phyloP scores from a whole-genome alignment of 768 basidiomycete species.

The Lactifluus hygrophoroides region DNA sequence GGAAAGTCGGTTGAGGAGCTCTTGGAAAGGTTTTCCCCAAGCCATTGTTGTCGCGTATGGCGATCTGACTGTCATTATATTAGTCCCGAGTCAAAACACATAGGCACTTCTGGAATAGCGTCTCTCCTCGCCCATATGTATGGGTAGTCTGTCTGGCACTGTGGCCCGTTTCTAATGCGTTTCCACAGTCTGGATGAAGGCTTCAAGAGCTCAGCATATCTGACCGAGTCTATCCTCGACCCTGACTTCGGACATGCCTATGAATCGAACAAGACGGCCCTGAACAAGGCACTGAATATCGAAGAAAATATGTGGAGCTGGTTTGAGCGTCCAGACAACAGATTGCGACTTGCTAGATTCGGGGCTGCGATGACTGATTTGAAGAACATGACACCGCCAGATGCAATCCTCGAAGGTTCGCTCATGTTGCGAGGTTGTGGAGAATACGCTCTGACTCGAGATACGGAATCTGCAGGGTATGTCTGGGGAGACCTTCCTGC shows the following conservation, averaged over 20 bases:
- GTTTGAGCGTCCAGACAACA: too few relatives aligned
- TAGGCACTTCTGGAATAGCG: too few relatives aligned
- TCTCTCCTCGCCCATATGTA: background rate
- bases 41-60: background rate
- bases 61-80: background rate
- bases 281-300: too few relatives aligned
- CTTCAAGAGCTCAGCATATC: too few relatives aligned
- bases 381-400: background rate
- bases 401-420: slow-evolving; percentile 1
- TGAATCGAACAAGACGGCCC: too few relatives aligned
- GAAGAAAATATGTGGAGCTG: too few relatives aligned
- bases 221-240: too few relatives aligned
- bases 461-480: background rate
- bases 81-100: slow-evolving; percentile 19
- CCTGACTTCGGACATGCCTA: too few relatives aligned
- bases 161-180: background rate
- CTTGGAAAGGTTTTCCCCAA: background rate
- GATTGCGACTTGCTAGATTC: too few relatives aligned
- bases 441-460: background rate
- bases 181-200: slow-evolving; percentile 13
- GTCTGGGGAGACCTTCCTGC: background rate
- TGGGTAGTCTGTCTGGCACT: background rate
- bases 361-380: too few relatives aligned
- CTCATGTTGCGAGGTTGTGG: too few relatives aligned
- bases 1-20: too few relatives aligned